Conservation (phyloP, 257 asterid genomes). For the Scutellaria galericulata region DNA sequence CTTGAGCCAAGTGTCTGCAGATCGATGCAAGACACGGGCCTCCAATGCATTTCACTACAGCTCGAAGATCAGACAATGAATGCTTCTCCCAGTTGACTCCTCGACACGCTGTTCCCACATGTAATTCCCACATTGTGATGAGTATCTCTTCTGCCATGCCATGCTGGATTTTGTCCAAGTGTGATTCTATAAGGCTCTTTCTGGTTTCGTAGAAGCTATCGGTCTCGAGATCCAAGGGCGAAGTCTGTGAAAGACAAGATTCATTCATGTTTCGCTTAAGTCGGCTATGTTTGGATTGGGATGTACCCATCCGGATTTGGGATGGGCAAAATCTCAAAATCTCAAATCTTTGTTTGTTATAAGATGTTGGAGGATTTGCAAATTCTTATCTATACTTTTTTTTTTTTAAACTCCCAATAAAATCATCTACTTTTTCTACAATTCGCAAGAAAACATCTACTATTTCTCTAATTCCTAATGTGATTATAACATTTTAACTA, state of each 20-base stretch:
- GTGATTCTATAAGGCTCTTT: conserved; percentile 65
- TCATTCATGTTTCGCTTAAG: not conserved
- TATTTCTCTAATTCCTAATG: no score
- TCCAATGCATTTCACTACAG: conserved; percentile 84
- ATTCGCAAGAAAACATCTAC: no score
- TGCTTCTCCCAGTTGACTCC: conserved; percentile 95
- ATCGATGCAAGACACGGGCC: conserved; percentile 74
- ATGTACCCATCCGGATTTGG: no score
- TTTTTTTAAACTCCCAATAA: no score
- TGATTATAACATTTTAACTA: no score
- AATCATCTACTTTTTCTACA: no score
- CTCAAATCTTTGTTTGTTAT: no score
- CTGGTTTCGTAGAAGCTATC: conserved; percentile 79
- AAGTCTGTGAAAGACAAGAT: conserved; percentile 60
- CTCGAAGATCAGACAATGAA: conserved; percentile 67
- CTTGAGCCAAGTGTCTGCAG: conserved; percentile 88
- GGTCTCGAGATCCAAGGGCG: conserved; percentile 89
- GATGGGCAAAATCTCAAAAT: no score
- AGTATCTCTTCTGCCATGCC: conserved; percentile 91
- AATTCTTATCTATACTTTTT: no score
- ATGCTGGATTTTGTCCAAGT: conserved; percentile 59
- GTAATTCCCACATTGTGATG: conserved; percentile 72
- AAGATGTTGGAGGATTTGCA: no score
- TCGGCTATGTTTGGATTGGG: no score
- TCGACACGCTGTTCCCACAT: conserved; percentile 72